Evolutionary conservation across 257 asterid species (phyloP).

Genomic region (Salvia splendens): DNA sequence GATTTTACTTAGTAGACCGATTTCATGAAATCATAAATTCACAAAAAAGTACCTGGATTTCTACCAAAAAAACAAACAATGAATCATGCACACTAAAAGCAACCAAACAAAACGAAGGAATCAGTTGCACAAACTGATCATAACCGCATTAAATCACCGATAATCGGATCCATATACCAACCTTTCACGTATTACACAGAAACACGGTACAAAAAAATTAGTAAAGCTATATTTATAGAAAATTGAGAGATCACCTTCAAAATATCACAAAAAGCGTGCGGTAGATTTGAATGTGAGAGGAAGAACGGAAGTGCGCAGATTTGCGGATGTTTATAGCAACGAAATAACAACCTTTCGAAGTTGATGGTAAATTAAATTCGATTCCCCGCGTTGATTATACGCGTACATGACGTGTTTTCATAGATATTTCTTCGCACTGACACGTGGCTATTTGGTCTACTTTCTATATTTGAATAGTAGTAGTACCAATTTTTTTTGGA

Average conservation of each 20-base stretch:
- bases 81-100: not conserved
- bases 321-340: conserved; percentile 27
- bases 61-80: conserved; percentile 1
- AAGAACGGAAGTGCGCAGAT: conserved; percentile 20
- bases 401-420: conserved; percentile 54
- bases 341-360: not conserved
- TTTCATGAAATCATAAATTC: not conserved
- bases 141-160: conserved; percentile 17
- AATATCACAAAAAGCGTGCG: conserved; percentile 7
- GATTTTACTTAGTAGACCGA: not conserved
- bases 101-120: conserved; percentile 11
- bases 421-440: not conserved
- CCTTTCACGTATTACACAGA: not conserved
- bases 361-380: conserved; percentile 1
- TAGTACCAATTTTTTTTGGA: not conserved
- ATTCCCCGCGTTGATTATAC: conserved; percentile 60
- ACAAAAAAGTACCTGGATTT: not conserved
- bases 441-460: conserved; percentile 15
- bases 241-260: conserved; percentile 35
- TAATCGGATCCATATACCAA: conserved; percentile 10
- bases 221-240: not conserved
- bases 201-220: not conserved
- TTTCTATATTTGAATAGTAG: not conserved
- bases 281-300: conserved; percentile 18
- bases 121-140: not conserved